Evolutionary conservation across 371 early-diverging fungal genomes (phyloP).

Genomic region (Apophysomyces variabilis): DNA sequence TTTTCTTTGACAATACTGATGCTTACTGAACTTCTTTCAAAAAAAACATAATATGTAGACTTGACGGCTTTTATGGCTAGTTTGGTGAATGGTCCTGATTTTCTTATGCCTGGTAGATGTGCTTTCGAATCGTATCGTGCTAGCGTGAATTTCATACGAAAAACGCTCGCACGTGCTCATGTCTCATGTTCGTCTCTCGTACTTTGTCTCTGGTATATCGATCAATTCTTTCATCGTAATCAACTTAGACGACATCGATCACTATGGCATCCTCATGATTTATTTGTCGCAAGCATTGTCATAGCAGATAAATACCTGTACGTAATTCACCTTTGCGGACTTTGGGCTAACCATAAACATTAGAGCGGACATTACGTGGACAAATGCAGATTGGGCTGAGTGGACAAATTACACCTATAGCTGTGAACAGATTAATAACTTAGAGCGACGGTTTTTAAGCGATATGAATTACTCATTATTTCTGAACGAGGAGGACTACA

Average conservation of each 20-base stretch:
- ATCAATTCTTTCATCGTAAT: slow-evolving; percentile 38
- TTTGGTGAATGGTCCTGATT: slow-evolving; percentile 42
- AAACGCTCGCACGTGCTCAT: slow-evolving; percentile 55
- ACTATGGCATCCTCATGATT: slow-evolving; percentile 34
- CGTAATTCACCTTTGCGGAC: slow-evolving; percentile 16
- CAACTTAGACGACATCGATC: slow-evolving; percentile 20
- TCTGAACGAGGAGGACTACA: slow-evolving; percentile 48
- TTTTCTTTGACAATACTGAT: too few species aligned
- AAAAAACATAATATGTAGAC: slow-evolving; percentile 29
- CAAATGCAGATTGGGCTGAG: slow-evolving; percentile 66
- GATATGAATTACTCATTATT: slow-evolving; percentile 49
- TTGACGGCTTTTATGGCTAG: slow-evolving; percentile 56
- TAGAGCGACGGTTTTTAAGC: slow-evolving; percentile 52
- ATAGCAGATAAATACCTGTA: slow-evolving; percentile 49
- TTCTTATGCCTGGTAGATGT: slow-evolving; percentile 32
- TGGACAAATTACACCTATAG: slow-evolving; percentile 54
- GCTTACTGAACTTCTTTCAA: too few species aligned
- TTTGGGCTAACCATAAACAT: slow-evolving; percentile 32
- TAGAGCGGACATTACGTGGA: slow-evolving; percentile 58
- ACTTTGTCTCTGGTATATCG: slow-evolving; percentile 58
- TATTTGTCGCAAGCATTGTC: slow-evolving; percentile 45
- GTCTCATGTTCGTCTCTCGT: slow-evolving; percentile 59
- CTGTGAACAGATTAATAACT: slow-evolving; percentile 48
- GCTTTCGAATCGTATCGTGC: slow-evolving; percentile 21
- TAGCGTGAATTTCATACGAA: slow-evolving; percentile 56